Conservation (phyloP, 495 filamentous ascomycete species). For the Cladorrhinum samala region DNA sequence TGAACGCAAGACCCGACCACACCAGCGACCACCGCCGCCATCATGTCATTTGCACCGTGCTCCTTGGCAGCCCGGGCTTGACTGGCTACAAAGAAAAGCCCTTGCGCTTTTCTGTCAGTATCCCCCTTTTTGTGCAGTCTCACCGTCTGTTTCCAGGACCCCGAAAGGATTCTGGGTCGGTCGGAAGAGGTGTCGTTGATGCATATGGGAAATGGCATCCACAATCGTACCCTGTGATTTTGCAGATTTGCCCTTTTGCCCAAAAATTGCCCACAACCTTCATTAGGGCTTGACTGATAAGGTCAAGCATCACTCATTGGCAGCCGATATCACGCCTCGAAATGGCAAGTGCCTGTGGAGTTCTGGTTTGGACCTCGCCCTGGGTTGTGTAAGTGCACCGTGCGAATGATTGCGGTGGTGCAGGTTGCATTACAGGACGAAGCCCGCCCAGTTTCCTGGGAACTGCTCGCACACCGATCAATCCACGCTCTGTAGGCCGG, state of each 20-base stretch:
- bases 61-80: not conserved
- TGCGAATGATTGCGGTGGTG: not conserved
- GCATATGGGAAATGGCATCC: not conserved
- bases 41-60: not conserved
- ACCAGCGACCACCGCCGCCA: not conserved
- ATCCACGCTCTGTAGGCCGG: not conserved
- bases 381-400: slow-evolving; percentile 7
- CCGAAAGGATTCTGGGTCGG: too few relatives aligned
- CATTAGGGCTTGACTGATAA: not conserved
- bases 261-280: not conserved
- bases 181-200: too few relatives aligned
- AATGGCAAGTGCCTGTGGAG: slow-evolving; percentile 1
- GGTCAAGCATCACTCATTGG: not conserved
- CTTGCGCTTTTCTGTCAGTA: too few relatives aligned
- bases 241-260: not conserved
- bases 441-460: slow-evolving; percentile 1
- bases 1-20: not conserved
- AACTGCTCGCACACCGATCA: not conserved
- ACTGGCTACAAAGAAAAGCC: too few relatives aligned
- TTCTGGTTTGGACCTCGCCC: not conserved
- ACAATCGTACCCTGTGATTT: not conserved
- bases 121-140: not conserved
- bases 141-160: too few relatives aligned
- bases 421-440: not conserved
- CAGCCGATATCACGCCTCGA: not conserved